Evolutionary conservation across 805 yeast species (phyloP).

Genomic region (Metschnikowia koreensis): DNA sequence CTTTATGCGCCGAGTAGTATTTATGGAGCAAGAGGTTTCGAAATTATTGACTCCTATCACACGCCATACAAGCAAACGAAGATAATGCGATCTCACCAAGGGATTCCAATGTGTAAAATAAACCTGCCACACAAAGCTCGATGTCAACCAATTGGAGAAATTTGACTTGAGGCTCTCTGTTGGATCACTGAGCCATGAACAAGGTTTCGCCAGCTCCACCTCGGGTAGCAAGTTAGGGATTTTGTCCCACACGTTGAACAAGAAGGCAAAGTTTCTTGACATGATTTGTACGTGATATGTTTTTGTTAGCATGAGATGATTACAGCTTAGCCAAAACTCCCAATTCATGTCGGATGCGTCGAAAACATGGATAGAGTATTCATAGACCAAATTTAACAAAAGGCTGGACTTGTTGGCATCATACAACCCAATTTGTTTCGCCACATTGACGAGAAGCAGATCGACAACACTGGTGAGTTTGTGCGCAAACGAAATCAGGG

Average conservation of each 20-base stretch:
- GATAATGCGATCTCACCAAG: conserved; percentile 65
- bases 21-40: conserved; percentile 33
- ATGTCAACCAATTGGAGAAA: conserved; percentile 54
- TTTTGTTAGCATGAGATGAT: conserved; percentile 51
- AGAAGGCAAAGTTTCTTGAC: conserved; percentile 59
- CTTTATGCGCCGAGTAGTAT: conserved; percentile 30
- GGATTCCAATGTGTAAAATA: conserved; percentile 81
- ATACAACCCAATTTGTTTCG: conserved; percentile 35
- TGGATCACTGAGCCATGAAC: conserved; percentile 40
- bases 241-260: conserved; percentile 73
- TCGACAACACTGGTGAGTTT: conserved; percentile 29
- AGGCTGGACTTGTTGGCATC: conserved; percentile 39
- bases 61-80: conserved; percentile 68
- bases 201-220: not conserved
- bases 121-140: conserved; percentile 48
- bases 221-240: conserved; percentile 44
- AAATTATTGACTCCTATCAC: conserved; percentile 44
- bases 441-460: conserved; percentile 32
- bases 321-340: conserved; percentile 72
- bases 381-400: conserved; percentile 40
- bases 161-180: conserved; percentile 47
- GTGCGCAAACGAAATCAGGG: conserved; percentile 21
- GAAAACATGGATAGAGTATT: conserved; percentile 35
- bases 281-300: conserved; percentile 63
- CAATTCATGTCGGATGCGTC: conserved; percentile 51